Evolutionary conservation across 1,284 basidiomycete species (phyloP).

Genomic region (Hypsizygus ulmarius): DNA sequence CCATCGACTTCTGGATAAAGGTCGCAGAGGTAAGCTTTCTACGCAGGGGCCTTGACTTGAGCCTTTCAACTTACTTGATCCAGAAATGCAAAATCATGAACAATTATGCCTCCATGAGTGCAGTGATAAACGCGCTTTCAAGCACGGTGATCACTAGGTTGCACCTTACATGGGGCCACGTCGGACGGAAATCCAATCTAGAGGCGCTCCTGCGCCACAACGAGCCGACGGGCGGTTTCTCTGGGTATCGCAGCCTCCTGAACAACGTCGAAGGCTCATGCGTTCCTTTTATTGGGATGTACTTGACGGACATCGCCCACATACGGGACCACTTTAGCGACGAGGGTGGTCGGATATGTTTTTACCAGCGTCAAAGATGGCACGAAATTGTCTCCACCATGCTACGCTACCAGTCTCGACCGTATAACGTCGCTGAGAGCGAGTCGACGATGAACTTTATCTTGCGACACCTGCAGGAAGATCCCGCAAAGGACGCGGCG

Average conservation of each 20-base stretch:
- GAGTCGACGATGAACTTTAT: constrained; percentile 48
- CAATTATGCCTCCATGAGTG: constrained; percentile 68
- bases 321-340: constrained; percentile 51
- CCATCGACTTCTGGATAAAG: constrained; percentile 73
- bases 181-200: constrained; percentile 47
- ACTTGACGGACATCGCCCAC: constrained; percentile 58
- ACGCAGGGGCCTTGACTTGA: constrained; percentile 4
- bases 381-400: constrained; percentile 54
- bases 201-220: constrained; percentile 52
- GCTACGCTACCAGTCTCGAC: constrained; percentile 54
- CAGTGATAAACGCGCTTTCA: constrained; percentile 61
- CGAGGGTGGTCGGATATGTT: constrained; percentile 45
- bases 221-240: constrained; percentile 57
- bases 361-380: constrained; percentile 56
- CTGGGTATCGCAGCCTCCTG: constrained; percentile 53
- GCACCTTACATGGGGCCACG: constrained; percentile 68
- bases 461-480: constrained; percentile 40
- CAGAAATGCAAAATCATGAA: constrained; percentile 66
- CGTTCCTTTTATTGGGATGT: constrained; percentile 64
- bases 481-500: constrained; percentile 40
- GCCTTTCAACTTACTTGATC: constrained; percentile 4
- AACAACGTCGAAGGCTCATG: constrained; percentile 55
- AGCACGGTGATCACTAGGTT: constrained; percentile 56
- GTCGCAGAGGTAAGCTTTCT: constrained; percentile 61
- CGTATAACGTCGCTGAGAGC: constrained; percentile 50